Conservation (phyloP, 73 alveolate species). For the Uronychia binucleata region DNA sequence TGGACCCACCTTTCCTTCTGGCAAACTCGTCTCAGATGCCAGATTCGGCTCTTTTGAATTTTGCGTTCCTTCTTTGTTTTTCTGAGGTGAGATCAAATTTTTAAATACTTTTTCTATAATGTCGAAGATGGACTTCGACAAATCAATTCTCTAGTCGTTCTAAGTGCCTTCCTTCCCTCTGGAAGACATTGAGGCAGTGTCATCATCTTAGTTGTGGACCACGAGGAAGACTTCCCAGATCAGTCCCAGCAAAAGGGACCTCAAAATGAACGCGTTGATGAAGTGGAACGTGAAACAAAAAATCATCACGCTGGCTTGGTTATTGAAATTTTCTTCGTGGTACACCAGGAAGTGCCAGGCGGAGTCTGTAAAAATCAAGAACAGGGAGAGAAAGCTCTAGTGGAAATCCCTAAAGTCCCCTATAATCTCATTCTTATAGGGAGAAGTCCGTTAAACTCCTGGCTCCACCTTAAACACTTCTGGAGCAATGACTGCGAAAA, state of each 20-base stretch:
- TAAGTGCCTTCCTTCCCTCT: too few species aligned
- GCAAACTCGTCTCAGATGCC: too few species aligned
- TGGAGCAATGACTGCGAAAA: neutral
- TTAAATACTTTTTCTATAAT: too few species aligned
- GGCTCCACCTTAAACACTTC: neutral
- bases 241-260: neutral
- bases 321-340: neutral
- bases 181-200: too few species aligned
- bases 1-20: too few species aligned
- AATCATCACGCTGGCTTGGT: neutral
- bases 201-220: neutral
- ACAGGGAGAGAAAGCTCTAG: neutral
- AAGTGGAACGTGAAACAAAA: neutral
- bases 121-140: too few species aligned
- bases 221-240: neutral
- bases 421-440: neutral
- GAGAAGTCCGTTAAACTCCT: neutral
- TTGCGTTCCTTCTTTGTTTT: too few species aligned
- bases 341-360: neutral
- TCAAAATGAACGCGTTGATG: neutral
- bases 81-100: too few species aligned
- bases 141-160: too few species aligned
- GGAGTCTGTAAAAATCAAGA: neutral
- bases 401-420: neutral
- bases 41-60: too few species aligned